These are phyloP conservation scores for Teunomyces tritomae DNA, from an alignment of 805 yeast species.

Conservation along the genomic window DNA sequence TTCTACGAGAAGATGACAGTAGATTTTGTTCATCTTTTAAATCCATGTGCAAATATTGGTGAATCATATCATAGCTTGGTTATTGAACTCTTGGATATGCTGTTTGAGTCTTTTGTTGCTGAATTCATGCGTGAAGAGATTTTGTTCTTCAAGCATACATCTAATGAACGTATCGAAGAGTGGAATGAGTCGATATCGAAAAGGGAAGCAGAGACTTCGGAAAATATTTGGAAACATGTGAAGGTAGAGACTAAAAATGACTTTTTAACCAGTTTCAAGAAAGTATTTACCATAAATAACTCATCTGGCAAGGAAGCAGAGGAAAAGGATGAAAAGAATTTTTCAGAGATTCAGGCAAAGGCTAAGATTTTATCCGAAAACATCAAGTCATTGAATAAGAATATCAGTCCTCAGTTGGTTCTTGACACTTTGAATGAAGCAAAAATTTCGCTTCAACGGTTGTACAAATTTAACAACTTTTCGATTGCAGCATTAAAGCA, in stretches of 20 bases:
- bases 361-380: slow-evolving; percentile 74
- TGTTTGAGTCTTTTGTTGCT: slow-evolving; percentile 38
- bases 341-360: slow-evolving; percentile 74
- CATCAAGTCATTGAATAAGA: slow-evolving; percentile 69
- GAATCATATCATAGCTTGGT: slow-evolving; percentile 30
- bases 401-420: slow-evolving; percentile 79
- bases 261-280: slow-evolving; percentile 22
- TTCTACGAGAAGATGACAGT: slow-evolving; percentile 29
- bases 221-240: slow-evolving; percentile 48
- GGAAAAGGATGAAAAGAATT: slow-evolving; percentile 20
- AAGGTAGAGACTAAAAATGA: slow-evolving; percentile 39
- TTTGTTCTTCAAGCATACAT: slow-evolving; percentile 20
- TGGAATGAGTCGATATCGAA: slow-evolving; percentile 39
- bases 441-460: slow-evolving; percentile 57
- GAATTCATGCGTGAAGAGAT: slow-evolving; percentile 41
- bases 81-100: slow-evolving; percentile 39
- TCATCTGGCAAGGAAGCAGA: slow-evolving; percentile 1
- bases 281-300: slow-evolving; percentile 21
- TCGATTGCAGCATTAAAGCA: slow-evolving; percentile 32
- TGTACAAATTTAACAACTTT: slow-evolving; percentile 34
- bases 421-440: slow-evolving; percentile 69
- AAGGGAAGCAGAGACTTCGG: slow-evolving; percentile 48
- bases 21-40: slow-evolving; percentile 24
- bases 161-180: slow-evolving; percentile 23
- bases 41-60: slow-evolving; percentile 36